Evolutionary conservation across 345 rosid species (phyloP).

Genomic region (Rhodamnia argentea): DNA sequence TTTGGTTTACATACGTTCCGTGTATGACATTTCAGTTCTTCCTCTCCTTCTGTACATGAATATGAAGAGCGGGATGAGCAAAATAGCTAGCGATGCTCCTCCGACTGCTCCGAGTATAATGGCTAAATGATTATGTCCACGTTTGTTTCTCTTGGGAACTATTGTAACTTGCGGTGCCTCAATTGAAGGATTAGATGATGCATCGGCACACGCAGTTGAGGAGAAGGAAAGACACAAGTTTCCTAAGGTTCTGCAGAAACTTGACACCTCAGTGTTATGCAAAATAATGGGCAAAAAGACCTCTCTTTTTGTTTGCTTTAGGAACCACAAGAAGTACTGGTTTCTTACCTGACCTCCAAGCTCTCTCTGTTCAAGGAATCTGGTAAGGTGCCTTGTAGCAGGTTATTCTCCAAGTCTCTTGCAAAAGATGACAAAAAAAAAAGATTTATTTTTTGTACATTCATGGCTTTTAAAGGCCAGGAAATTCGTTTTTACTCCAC

Average conservation of each 20-base stretch:
- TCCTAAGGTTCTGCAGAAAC: constrained; percentile 52
- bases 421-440: background rate
- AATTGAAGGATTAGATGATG: constrained; percentile 47
- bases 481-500: background rate
- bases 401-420: constrained; percentile 84
- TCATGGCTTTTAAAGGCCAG: background rate
- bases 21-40: constrained; percentile 21
- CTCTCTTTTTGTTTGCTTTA: background rate
- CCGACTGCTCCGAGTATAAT: constrained; percentile 47
- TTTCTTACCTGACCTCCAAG: constrained; percentile 61
- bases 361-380: constrained; percentile 53
- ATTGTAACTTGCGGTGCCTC: constrained; percentile 77
- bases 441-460: background rate
- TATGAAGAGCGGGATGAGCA: constrained; percentile 22
- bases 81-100: constrained; percentile 45
- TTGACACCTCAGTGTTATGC: constrained; percentile 3
- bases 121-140: constrained; percentile 20
- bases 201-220: constrained; percentile 47
- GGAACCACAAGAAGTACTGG: background rate
- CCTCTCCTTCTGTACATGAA: constrained; percentile 32
- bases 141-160: constrained; percentile 32
- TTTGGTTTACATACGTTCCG: constrained; percentile 33
- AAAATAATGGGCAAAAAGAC: background rate
- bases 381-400: constrained; percentile 64
- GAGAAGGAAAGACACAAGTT: constrained; percentile 75